Evolutionary conservation across 495 filamentous ascomycete genomes (phyloP).

Genomic region (Pseudomonodictys pantanalensis): DNA sequence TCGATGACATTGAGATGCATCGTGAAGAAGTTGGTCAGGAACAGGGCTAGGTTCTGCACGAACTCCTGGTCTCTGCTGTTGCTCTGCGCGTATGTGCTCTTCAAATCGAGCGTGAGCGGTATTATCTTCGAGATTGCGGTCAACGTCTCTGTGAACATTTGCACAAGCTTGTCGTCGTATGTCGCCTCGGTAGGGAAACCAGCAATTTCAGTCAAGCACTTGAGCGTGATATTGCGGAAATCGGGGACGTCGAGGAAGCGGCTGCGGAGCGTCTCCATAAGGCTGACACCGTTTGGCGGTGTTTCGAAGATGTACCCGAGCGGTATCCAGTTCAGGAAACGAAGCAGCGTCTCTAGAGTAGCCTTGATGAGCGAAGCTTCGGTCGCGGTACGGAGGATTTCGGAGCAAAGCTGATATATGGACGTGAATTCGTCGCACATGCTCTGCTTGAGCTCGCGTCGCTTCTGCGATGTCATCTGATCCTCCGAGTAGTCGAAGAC

Average conservation of each 20-base stretch:
- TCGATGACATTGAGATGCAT: conserved; percentile 92
- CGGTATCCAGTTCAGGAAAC: conserved; percentile 98
- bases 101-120: conserved; percentile 82
- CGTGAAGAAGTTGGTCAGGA: conserved; percentile 92
- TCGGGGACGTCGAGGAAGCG: conserved; percentile 88
- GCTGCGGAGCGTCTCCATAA: conserved; percentile 89
- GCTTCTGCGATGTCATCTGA: conserved; percentile 96
- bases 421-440: conserved; percentile 98
- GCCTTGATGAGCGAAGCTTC: conserved; percentile 88
- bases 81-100: conserved; percentile 81
- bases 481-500: conserved; percentile 98
- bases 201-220: conserved; percentile 95
- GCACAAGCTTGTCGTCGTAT: conserved; percentile 89
- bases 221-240: conserved; percentile 93
- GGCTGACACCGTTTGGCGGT: conserved; percentile 47
- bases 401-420: conserved; percentile 94
- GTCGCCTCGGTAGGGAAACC: conserved; percentile 76
- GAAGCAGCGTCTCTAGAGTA: conserved; percentile 87
- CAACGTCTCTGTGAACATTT: conserved; percentile 96
- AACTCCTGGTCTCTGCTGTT: conserved; percentile 96
- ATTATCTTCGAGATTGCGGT: conserved; percentile 87
- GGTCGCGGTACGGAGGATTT: conserved; percentile 83
- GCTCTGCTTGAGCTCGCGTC: conserved; percentile 89
- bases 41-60: conserved; percentile 91
- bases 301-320: conserved; percentile 99